A percentile compares a stretch with the other conserved stretches of the same genome.
Evolutionary conservation across 306 rosid genomes (phyloP).

Genomic region (Dalbergia cultrata): DNA sequence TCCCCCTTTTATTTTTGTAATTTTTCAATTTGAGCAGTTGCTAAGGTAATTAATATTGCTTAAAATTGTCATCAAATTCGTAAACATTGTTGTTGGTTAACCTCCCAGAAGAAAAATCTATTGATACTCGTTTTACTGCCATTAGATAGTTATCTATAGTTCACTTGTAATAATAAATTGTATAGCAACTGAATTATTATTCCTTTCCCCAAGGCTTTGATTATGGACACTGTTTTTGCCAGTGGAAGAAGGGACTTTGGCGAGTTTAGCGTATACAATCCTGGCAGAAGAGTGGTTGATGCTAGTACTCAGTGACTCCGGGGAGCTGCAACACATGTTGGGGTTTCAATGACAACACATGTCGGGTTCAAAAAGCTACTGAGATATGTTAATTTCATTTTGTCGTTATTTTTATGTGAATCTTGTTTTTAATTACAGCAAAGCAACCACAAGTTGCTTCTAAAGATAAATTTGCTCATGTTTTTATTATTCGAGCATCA

Average conservation of each 20-base stretch:
- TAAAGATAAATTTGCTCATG: not conserved
- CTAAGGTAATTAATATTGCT: slow-evolving; percentile 6
- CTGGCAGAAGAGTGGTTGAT: slow-evolving; percentile 49
- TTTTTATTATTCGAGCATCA: not conserved
- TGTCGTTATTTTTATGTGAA: not conserved
- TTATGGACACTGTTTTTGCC: slow-evolving; percentile 66
- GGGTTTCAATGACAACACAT: not conserved
- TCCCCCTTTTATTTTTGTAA: too few species aligned
- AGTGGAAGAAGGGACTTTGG: slow-evolving; percentile 95
- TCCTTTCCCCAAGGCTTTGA: slow-evolving; percentile 70
- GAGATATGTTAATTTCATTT: not conserved
- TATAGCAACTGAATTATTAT: slow-evolving; percentile 56
- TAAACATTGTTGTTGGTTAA: not conserved
- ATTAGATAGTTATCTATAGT: not conserved
- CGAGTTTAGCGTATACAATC: slow-evolving; percentile 83
- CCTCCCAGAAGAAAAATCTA: not conserved
- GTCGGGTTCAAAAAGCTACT: not conserved
- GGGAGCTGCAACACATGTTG: slow-evolving; percentile 7
- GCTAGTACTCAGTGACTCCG: slow-evolving; percentile 21
- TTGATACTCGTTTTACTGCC: not conserved
- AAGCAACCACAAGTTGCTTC: not conserved
- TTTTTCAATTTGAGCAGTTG: not conserved
- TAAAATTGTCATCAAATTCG: slow-evolving; percentile 5
- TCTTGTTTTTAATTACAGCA: not conserved
- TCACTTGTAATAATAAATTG: not conserved